Conservation (phyloP, 768 basidiomycete species). For the Tylopilus sp. region DNA sequence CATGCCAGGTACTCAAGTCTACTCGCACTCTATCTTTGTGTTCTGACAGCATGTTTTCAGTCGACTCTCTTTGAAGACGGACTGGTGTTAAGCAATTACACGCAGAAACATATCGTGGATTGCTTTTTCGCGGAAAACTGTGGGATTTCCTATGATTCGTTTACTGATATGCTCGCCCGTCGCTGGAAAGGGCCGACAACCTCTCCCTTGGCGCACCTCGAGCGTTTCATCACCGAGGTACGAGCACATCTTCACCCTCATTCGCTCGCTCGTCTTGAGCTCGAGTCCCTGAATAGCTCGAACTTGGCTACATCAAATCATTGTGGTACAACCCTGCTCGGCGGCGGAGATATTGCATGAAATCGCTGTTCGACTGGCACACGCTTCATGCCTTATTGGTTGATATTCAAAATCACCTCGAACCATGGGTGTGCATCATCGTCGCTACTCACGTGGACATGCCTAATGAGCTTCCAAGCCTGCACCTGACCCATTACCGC, state of each 20-base stretch:
- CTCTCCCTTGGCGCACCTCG: constrained; percentile 40
- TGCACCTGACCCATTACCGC: constrained; percentile 27
- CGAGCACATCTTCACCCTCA: background rate
- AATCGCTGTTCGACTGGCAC: constrained; percentile 65
- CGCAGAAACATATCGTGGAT: constrained; percentile 54
- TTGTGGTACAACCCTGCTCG: constrained; percentile 69
- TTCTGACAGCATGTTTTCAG: constrained; percentile 32
- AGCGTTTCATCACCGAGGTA: constrained; percentile 39
- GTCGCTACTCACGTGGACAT: background rate
- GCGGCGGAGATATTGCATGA: constrained; percentile 61
- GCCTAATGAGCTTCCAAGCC: constrained; percentile 15
- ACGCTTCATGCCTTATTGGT: constrained; percentile 48
- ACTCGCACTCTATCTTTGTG: background rate
- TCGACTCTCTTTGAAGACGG: constrained; percentile 55
- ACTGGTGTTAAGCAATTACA: constrained; percentile 49
- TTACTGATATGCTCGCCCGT: constrained; percentile 37
- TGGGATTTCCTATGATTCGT: constrained; percentile 48
- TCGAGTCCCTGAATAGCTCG: constrained; percentile 39
- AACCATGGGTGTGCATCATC: constrained; percentile 13
- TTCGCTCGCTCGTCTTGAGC: background rate
- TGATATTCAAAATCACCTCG: constrained; percentile 19
- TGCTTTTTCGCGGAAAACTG: constrained; percentile 63
- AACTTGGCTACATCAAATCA: constrained; percentile 55
- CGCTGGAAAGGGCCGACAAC: constrained; percentile 37
- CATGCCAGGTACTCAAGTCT: constrained; percentile 48